A percentile compares a stretch with the other conserved stretches of the same genome.
Conservation (phyloP, 805 yeast genomes). For the Ogataea siamensis region DNA sequence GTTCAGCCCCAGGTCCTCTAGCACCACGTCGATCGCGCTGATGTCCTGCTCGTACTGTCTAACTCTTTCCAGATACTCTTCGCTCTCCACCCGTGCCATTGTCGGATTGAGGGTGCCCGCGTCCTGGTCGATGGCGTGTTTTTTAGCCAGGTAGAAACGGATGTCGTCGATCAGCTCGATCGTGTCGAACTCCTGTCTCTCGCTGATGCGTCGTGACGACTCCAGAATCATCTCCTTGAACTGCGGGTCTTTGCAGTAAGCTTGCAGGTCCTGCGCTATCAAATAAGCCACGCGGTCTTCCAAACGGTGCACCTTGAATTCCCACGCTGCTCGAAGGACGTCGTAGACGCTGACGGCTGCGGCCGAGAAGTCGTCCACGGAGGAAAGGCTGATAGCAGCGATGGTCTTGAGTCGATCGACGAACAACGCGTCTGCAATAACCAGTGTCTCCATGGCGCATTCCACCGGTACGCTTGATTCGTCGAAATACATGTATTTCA, state of each 20-base stretch:
- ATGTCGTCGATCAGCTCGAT: conserved; percentile 79
- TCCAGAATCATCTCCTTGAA: conserved; percentile 34
- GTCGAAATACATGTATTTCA: conserved; percentile 61
- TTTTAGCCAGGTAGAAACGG: conserved; percentile 54
- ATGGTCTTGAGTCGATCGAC: conserved; percentile 64
- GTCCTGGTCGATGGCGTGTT: conserved; percentile 32
- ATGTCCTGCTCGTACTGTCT: conserved; percentile 36
- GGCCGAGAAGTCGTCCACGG: conserved; percentile 22
- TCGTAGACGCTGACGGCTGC: conserved; percentile 47
- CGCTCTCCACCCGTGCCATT: conserved; percentile 12
- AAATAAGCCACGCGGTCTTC: conserved; percentile 61
- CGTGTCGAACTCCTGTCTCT: conserved; percentile 72
- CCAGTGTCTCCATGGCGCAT: conserved; percentile 53
- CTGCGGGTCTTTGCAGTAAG: conserved; percentile 36
- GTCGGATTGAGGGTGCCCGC: conserved; percentile 22
- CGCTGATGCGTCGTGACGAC: conserved; percentile 50
- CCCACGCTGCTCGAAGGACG: conserved; percentile 65
- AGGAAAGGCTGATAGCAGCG: conserved; percentile 52
- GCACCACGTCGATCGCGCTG: conserved; percentile 39
- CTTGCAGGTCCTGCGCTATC: conserved; percentile 49
- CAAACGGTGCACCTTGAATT: conserved; percentile 57
- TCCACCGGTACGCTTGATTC: conserved; percentile 48
- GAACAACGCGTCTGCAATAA: conserved; percentile 56
- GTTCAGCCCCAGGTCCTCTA: conserved; percentile 40
- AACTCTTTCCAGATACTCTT: conserved; percentile 24